phyloP scores from a whole-genome alignment of 208 protist genomes.

The Leishmania turanica region DNA sequence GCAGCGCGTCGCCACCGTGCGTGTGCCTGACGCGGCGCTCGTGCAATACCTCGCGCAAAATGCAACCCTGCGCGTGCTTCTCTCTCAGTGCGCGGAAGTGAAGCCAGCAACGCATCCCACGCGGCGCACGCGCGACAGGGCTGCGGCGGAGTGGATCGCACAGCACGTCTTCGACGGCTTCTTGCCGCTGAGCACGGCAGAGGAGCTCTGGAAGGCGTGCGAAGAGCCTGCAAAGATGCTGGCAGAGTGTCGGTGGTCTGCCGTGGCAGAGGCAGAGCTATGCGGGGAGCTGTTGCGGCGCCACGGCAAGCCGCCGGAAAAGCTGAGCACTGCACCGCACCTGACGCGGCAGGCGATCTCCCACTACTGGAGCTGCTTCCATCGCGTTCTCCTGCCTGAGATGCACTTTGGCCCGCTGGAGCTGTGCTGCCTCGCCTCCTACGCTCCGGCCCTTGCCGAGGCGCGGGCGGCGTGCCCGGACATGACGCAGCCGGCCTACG shows the following conservation, averaged over 20 bases:
- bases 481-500: conserved; percentile 4
- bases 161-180: conserved; percentile 49
- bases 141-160: conserved; percentile 22
- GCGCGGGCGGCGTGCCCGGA: conserved; percentile 18
- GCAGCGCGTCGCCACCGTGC: conserved; percentile 12
- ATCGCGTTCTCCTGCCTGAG: conserved; percentile 53
- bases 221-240: conserved; percentile 26
- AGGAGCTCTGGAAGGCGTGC: conserved; percentile 41
- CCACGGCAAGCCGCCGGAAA: conserved; percentile 36
- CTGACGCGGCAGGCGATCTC: conserved; percentile 40
- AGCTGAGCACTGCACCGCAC: conserved; percentile 50
- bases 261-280: conserved; percentile 66
- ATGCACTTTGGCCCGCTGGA: conserved; percentile 59
- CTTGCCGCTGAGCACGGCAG: conserved; percentile 27
- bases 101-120: neutral
- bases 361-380: conserved; percentile 72
- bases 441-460: conserved; percentile 47
- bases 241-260: conserved; percentile 47
- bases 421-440: conserved; percentile 72
- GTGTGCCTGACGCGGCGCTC: conserved; percentile 27
- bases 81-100: conserved; percentile 14
- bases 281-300: conserved; percentile 30
- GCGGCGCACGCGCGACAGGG: neutral
- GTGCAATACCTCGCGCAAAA: conserved; percentile 40
- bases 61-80: conserved; percentile 35